Evolutionary conservation across 2,329 filamentous ascomycete species (phyloP).

Genomic region (Aspergillus ochraceus): DNA sequence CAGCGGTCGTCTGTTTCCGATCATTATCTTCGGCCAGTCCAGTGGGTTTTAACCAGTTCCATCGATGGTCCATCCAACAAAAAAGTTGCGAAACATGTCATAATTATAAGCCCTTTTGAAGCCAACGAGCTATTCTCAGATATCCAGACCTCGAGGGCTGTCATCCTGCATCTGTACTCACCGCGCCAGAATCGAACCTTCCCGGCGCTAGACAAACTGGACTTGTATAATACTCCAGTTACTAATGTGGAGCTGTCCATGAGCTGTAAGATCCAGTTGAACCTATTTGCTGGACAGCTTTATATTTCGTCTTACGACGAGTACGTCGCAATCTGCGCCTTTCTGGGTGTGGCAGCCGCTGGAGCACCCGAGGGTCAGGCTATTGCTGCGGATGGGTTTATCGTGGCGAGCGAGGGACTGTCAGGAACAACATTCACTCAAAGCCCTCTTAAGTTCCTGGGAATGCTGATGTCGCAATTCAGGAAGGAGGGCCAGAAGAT

Average conservation of each 20-base stretch:
- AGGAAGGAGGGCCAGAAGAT: conserved; percentile 40
- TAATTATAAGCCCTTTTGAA: conserved; percentile 64
- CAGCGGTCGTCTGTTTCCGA: too few relatives aligned
- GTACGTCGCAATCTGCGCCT: conserved; percentile 46
- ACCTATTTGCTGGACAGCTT: conserved; percentile 68
- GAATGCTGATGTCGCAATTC: conserved; percentile 34
- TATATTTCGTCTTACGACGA: conserved; percentile 59
- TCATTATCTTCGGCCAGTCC: too few relatives aligned
- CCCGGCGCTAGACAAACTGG: conserved; percentile 47
- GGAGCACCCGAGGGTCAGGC: conserved; percentile 20
- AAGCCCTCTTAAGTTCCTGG: conserved; percentile 46
- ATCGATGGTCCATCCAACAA: background rate
- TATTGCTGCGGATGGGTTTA: conserved; percentile 29
- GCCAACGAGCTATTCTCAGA: conserved; percentile 51
- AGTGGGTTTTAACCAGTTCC: too few relatives aligned
- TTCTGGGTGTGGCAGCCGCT: conserved; percentile 20
- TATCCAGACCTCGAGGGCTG: conserved; percentile 35
- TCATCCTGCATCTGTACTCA: conserved; percentile 53
- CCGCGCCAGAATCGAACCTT: conserved; percentile 44
- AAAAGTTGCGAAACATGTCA: conserved; percentile 26
- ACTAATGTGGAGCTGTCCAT: conserved; percentile 18
- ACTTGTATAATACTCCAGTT: conserved; percentile 44
- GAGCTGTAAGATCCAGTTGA: conserved; percentile 51
- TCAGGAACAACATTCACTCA: conserved; percentile 32
- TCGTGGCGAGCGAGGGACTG: conserved; percentile 11